Percentiles rank a stretch among this genome's conserved stretches.
Conservation (phyloP, 768 basidiomycete genomes). For the Russula sp. region DNA sequence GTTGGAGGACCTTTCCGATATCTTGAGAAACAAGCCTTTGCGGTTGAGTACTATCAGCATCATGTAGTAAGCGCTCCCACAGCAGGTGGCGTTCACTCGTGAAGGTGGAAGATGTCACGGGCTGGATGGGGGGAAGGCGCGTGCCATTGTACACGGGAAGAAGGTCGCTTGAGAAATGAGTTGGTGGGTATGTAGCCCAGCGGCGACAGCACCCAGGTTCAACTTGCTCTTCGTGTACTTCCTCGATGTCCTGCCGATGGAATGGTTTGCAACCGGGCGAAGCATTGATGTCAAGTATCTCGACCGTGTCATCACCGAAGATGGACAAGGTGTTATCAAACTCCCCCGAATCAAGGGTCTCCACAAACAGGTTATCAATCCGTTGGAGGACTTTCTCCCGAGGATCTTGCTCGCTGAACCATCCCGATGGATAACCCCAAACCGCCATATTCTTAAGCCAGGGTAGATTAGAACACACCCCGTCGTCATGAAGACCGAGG, state of each 20-base stretch:
- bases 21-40: conserved; percentile 1
- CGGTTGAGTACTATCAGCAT: neutral
- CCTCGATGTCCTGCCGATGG: conserved; percentile 10
- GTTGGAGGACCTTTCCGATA: neutral
- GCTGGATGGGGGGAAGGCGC: conserved; percentile 14
- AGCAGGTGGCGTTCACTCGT: conserved; percentile 15
- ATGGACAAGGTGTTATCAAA: conserved; percentile 24
- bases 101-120: conserved; percentile 10
- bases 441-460: conserved; percentile 28
- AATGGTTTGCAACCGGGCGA: neutral
- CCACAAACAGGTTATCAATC: conserved; percentile 38
- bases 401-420: conserved; percentile 18
- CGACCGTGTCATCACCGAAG: conserved; percentile 24
- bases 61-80: conserved; percentile 11
- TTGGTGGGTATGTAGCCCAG: conserved; percentile 63
- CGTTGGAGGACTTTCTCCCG: conserved; percentile 36
- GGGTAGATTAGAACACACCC: conserved; percentile 10
- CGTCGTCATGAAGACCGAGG: conserved; percentile 23
- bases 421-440: conserved; percentile 29
- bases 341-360: conserved; percentile 5
- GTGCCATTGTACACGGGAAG: conserved; percentile 52
- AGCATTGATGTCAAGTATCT: conserved; percentile 19
- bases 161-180: conserved; percentile 54
- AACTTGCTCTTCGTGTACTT: neutral
- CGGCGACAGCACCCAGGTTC: conserved; percentile 34